phyloP scores from a whole-genome alignment of 495 filamentous ascomycete genomes.

The Mytilinidion resinicola region DNA sequence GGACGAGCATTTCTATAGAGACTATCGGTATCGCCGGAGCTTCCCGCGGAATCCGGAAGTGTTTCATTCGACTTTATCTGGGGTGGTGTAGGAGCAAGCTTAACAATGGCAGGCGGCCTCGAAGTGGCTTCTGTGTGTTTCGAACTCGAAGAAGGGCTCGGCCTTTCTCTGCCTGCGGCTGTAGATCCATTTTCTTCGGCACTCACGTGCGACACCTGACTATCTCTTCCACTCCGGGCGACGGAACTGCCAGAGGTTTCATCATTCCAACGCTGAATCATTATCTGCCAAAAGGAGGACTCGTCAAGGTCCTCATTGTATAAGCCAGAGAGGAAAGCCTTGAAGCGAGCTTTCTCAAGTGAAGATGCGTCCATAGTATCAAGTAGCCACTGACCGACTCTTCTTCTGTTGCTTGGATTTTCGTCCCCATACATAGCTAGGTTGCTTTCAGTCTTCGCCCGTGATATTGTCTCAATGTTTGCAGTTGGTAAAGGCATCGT shows the following conservation, averaged over 20 bases:
- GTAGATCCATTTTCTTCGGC: too few species aligned
- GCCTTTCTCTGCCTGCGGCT: too few species aligned
- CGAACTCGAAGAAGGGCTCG: too few species aligned
- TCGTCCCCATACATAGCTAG: constrained; percentile 46
- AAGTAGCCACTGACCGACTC: constrained; percentile 7
- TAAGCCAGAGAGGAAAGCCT: background rate
- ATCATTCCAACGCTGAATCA: constrained; percentile 6
- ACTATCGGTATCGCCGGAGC: too few species aligned
- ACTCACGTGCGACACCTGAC: too few species aligned
- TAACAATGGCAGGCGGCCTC: too few species aligned
- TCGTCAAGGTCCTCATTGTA: constrained; percentile 1
- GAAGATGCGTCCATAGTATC: constrained; percentile 2
- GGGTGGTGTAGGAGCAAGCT: too few species aligned
- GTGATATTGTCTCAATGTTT: background rate
- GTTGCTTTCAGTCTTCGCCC: constrained; percentile 26
- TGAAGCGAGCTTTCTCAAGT: constrained; percentile 3
- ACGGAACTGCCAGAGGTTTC: background rate
- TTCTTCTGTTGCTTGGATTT: background rate
- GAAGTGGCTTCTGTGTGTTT: too few species aligned
- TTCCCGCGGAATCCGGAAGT: too few species aligned
- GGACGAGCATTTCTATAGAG: too few species aligned
- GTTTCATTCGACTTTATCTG: too few species aligned
- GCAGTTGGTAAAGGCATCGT: background rate
- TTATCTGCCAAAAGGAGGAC: background rate
- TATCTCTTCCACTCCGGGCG: too few species aligned